These are phyloP conservation scores for Cryptococcus wingfieldii DNA, from an alignment of 1,284 basidiomycete genomes.

Conservation along the genomic window DNA sequence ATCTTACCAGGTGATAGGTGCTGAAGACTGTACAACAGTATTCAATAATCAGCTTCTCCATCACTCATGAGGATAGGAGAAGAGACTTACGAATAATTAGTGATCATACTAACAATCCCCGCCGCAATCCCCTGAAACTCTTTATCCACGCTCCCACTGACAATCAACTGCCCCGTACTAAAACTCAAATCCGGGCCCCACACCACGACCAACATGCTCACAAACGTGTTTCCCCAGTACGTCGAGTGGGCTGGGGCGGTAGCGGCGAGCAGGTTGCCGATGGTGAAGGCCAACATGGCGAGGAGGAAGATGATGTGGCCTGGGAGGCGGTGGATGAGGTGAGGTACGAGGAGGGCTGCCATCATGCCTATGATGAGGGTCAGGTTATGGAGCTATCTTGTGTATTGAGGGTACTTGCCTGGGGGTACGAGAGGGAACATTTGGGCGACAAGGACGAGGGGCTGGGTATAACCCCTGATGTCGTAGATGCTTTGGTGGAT, in stretches of 20 bases:
- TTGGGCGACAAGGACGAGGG: slow-evolving; percentile 22
- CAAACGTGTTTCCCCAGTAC: slow-evolving; percentile 28
- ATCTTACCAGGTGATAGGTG: no score
- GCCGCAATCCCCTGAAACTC: slow-evolving; percentile 26
- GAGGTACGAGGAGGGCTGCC: slow-evolving; percentile 22
- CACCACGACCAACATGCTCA: slow-evolving; percentile 11
- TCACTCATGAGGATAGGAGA: neutral
- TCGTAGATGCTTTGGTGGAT: slow-evolving; percentile 16
- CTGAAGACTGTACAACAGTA: no score
- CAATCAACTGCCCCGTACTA: slow-evolving; percentile 10
- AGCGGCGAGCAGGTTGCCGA: slow-evolving; percentile 21
- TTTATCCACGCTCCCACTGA: slow-evolving; percentile 18
- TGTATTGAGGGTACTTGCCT: neutral
- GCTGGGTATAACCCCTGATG: slow-evolving; percentile 17
- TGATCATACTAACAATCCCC: slow-evolving; percentile 22
- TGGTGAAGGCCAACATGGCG: slow-evolving; percentile 27
- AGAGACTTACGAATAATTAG: slow-evolving; percentile 17
- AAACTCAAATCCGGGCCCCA: slow-evolving; percentile 19
- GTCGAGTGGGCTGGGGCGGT: slow-evolving; percentile 13
- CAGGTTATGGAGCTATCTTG: neutral
- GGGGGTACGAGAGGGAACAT: slow-evolving; percentile 16
- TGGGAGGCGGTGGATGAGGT: slow-evolving; percentile 20
- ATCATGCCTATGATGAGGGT: slow-evolving; percentile 13
- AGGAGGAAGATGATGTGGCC: slow-evolving; percentile 26
- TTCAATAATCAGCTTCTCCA: neutral